Conservation (phyloP, 2,329 filamentous ascomycete genomes). For the Alternaria triticina region DNA sequence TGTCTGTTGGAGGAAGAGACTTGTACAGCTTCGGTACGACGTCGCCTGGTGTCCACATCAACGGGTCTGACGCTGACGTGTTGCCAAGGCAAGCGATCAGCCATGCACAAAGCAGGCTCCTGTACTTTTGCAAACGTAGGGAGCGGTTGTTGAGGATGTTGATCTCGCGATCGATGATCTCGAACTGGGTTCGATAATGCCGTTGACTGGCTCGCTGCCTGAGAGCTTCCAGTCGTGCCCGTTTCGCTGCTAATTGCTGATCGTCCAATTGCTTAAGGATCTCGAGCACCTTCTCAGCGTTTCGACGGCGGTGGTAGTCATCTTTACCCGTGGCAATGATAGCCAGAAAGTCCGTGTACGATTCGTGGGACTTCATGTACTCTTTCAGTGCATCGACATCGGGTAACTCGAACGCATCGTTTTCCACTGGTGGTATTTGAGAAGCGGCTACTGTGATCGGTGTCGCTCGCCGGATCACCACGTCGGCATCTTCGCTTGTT, state of each 20-base stretch:
- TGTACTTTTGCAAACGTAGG: neutral
- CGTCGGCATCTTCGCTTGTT: slow-evolving; percentile 13
- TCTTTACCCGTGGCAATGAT: slow-evolving; percentile 19
- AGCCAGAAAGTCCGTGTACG: slow-evolving; percentile 36
- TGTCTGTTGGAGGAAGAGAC: neutral
- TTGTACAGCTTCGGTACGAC: slow-evolving; percentile 17
- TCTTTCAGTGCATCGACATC: slow-evolving; percentile 36
- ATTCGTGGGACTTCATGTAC: slow-evolving; percentile 28
- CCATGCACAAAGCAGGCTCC: slow-evolving; percentile 8
- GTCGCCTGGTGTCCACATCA: slow-evolving; percentile 35
- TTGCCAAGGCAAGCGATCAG: neutral
- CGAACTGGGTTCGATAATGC: neutral
- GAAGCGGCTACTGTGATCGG: neutral
- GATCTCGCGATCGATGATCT: neutral
- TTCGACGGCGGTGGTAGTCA: slow-evolving; percentile 3
- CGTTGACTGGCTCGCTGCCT: neutral
- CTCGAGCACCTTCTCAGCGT: slow-evolving; percentile 25
- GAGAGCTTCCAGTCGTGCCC: neutral
- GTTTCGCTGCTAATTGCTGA: slow-evolving; percentile 5
- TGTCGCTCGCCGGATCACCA: neutral
- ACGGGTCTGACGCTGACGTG: slow-evolving; percentile 5
- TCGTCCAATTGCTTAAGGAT: slow-evolving; percentile 18
- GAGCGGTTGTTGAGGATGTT: neutral
- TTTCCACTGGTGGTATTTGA: neutral
- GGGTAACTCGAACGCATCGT: slow-evolving; percentile 4